These are phyloP conservation scores for Aspergillus haitiensis DNA, from an alignment of 495 filamentous ascomycete species.

Conservation along the genomic window DNA sequence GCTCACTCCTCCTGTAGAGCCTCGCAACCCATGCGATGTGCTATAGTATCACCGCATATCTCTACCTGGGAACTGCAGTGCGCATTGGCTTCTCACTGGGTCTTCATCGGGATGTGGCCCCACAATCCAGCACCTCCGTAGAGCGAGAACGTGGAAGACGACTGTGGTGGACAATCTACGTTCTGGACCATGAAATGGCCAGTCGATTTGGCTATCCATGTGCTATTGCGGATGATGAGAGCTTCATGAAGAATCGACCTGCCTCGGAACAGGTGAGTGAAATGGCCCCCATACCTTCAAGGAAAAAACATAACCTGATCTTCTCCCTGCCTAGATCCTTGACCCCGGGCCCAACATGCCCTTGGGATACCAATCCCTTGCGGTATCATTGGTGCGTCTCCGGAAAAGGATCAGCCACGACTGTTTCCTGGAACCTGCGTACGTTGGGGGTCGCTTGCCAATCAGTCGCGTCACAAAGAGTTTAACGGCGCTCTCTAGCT, in stretches of 20 bases:
- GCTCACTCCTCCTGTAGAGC: not conserved
- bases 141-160: not conserved
- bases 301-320: too few species aligned
- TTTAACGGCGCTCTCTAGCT: not conserved
- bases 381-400: not conserved
- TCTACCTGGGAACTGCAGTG: constrained; percentile 1
- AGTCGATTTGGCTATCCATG: constrained; percentile 6
- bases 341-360: constrained; percentile 2
- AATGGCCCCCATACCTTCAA: not conserved
- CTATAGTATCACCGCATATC: constrained; percentile 7
- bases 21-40: not conserved
- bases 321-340: not conserved
- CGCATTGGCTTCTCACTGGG: not conserved
- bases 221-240: not conserved
- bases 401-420: constrained; percentile 1
- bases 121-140: not conserved
- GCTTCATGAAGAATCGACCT: not conserved
- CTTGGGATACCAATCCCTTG: not conserved
- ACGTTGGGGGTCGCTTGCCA: not conserved
- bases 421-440: constrained; percentile 1
- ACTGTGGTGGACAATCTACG: constrained; percentile 5
- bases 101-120: constrained; percentile 2
- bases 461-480: constrained; percentile 2
- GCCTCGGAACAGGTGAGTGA: not conserved
- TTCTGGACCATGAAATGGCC: constrained; percentile 6